Evolutionary conservation across 352 stramenopile genomes (phyloP).

Genomic region (Globisporangium irregulare): DNA sequence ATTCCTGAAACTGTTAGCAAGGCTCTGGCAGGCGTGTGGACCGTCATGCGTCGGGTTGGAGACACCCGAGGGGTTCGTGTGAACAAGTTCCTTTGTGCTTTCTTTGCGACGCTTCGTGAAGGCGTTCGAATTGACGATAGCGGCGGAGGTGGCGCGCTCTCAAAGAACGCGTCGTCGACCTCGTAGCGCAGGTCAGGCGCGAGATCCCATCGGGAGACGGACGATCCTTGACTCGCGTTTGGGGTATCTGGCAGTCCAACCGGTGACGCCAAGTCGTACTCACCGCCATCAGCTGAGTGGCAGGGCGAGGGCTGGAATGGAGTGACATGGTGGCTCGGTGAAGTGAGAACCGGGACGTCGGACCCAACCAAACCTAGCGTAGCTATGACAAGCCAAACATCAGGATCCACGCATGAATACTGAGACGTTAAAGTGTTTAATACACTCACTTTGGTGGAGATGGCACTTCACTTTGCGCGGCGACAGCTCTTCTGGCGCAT

Average conservation of each 20-base stretch:
- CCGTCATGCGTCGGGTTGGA: slow-evolving; percentile 5
- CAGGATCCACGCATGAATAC: not conserved
- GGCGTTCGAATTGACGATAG: not conserved
- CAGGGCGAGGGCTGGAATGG: slow-evolving; percentile 37
- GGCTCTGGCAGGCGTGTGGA: not conserved
- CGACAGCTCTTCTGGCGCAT: slow-evolving; percentile 22
- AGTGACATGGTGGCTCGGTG: slow-evolving; percentile 35
- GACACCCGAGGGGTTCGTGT: slow-evolving; percentile 4
- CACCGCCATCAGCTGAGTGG: slow-evolving; percentile 32
- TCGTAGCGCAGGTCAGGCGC: slow-evolving; percentile 21
- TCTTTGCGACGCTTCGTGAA: slow-evolving; percentile 13
- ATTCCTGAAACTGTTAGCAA: not conserved
- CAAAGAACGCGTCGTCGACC: not conserved
- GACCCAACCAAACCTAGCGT: not conserved
- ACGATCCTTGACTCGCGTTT: slow-evolving; percentile 14
- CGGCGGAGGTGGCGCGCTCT: not conserved
- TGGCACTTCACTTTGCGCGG: not conserved
- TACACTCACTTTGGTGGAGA: not conserved
- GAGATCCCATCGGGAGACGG: slow-evolving; percentile 26
- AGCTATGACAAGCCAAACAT: not conserved
- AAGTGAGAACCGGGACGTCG: slow-evolving; percentile 30
- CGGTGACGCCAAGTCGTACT: slow-evolving; percentile 69
- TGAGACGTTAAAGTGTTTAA: not conserved
- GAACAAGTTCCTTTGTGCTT: slow-evolving; percentile 1
- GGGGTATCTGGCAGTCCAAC: slow-evolving; percentile 51